A percentile compares a stretch with the other conserved stretches of the same genome.
phyloP scores from a whole-genome alignment of 2,329 filamentous ascomycete genomes.

The Exophiala sp. region DNA sequence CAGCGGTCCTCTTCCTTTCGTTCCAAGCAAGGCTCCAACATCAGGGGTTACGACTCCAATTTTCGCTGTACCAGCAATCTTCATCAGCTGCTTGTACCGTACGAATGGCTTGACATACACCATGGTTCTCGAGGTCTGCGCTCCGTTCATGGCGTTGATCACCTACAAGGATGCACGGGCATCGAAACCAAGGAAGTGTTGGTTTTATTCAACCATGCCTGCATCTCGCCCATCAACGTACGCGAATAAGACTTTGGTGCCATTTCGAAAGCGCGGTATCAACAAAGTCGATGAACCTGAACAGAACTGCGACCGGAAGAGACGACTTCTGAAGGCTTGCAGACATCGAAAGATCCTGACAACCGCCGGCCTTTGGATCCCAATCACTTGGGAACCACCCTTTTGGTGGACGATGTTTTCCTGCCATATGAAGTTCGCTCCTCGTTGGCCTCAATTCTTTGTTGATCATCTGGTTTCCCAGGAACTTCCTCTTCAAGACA shows the following conservation, averaged over 20 bases:
- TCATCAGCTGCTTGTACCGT: background rate
- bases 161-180: background rate
- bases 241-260: background rate
- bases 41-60: background rate
- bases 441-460: too few relatives aligned
- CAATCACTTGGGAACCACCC: background rate
- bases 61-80: background rate
- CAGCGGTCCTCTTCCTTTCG: background rate
- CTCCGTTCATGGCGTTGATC: background rate
- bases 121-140: background rate
- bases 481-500: too few relatives aligned
- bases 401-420: too few relatives aligned
- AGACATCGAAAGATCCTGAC: background rate
- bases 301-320: background rate
- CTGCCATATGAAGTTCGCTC: too few relatives aligned
- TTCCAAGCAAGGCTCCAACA: background rate
- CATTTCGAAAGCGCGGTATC: background rate
- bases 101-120: background rate
- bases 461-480: too few relatives aligned
- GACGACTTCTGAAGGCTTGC: background rate
- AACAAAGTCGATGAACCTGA: background rate
- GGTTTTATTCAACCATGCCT: too few relatives aligned
- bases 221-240: background rate
- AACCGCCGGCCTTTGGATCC: background rate
- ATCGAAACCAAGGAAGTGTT: too few relatives aligned